These are phyloP conservation scores for Penicillium sclerotiorum DNA, from an alignment of 2,329 filamentous ascomycete species.

Conservation along the genomic window DNA sequence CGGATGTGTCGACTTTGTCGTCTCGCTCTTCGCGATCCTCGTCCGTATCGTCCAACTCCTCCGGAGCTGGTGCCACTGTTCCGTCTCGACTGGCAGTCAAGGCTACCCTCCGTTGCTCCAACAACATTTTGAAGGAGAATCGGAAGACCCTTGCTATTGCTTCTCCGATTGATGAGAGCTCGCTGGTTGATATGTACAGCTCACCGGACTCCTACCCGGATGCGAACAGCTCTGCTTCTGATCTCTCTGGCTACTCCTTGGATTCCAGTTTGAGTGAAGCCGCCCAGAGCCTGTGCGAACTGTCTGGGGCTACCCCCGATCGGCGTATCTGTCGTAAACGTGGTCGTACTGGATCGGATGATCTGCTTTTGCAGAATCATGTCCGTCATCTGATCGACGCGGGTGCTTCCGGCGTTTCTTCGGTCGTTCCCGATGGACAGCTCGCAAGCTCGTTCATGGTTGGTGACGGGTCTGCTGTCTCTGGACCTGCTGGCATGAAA, in stretches of 20 bases:
- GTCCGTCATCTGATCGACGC: constrained; percentile 42
- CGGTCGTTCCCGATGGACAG: constrained; percentile 35
- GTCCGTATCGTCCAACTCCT: constrained; percentile 48
- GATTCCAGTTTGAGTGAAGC: constrained; percentile 40
- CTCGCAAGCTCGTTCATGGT: constrained; percentile 37
- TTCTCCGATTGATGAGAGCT: constrained; percentile 43
- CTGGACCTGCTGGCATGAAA: constrained; percentile 42
- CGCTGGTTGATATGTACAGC: constrained; percentile 35
- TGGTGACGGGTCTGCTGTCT: constrained; percentile 29
- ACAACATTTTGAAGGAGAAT: constrained; percentile 40
- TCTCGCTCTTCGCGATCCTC: constrained; percentile 57
- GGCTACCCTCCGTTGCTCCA: constrained; percentile 45
- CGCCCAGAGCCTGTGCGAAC: constrained; percentile 45
- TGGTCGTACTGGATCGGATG: constrained; percentile 43
- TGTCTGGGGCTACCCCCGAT: constrained; percentile 37
- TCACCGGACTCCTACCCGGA: constrained; percentile 38
- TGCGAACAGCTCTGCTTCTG: constrained; percentile 28
- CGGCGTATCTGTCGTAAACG: constrained; percentile 41
- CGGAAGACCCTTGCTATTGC: constrained; percentile 40
- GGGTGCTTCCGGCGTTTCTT: constrained; percentile 26
- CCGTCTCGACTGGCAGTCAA: constrained; percentile 41
- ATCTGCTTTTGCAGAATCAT: constrained; percentile 40
- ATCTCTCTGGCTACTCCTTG: constrained; percentile 40
- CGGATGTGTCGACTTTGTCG: constrained; percentile 60
- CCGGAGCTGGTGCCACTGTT: constrained; percentile 31